Conservation (phyloP, 108 stramenopile species). For the Skeletonema menzelii region DNA sequence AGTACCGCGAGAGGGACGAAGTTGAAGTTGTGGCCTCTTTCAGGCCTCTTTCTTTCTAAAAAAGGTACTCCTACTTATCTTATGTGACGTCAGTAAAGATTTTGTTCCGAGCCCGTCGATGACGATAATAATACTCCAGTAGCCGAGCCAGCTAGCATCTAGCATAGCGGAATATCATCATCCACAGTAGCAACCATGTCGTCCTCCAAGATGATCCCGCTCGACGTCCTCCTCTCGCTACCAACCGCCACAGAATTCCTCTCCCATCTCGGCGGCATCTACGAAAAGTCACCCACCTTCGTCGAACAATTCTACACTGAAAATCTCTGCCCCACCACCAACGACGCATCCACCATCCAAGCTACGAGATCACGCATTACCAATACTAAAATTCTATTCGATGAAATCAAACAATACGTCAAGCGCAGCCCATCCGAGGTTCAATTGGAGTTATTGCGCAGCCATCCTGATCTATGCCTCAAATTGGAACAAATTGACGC, state of each 20-base stretch:
- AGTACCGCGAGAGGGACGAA: too few relatives aligned
- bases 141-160: too few relatives aligned
- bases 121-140: too few relatives aligned
- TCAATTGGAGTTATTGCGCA: constrained; percentile 64
- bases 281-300: constrained; percentile 87
- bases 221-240: constrained; percentile 39
- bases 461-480: constrained; percentile 71
- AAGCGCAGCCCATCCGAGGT: constrained; percentile 45
- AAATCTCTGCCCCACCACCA: constrained; percentile 9
- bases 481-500: constrained; percentile 11
- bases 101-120: too few relatives aligned
- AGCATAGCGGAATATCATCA: too few relatives aligned
- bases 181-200: not conserved
- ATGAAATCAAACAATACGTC: constrained; percentile 63
- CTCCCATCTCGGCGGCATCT: constrained; percentile 75
- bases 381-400: constrained; percentile 59
- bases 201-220: constrained; percentile 8
- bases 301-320: constrained; percentile 55
- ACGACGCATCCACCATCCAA: constrained; percentile 12
- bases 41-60: too few relatives aligned
- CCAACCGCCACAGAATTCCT: constrained; percentile 44
- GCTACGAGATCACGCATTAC: constrained; percentile 30
- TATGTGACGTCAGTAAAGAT: too few relatives aligned
- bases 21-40: too few relatives aligned
- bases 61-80: too few relatives aligned